Evolutionary conservation across 2,329 filamentous ascomycete genomes (phyloP).

Genomic region (Didymellaceae sp.): DNA sequence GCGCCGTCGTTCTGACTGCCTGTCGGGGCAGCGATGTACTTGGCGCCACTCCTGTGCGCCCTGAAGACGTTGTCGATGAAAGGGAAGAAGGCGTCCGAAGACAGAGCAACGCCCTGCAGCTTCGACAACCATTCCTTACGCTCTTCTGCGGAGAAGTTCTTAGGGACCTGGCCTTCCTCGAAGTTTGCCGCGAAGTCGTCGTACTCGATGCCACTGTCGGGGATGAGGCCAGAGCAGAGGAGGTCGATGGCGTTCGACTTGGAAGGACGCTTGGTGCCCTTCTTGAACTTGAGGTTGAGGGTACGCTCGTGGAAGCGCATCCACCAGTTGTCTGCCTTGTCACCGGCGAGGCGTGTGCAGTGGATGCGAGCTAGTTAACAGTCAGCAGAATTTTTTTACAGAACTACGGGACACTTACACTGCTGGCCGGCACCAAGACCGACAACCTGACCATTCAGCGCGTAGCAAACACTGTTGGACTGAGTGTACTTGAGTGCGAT

Average conservation of each 20-base stretch:
- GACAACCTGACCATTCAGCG: constrained; percentile 89
- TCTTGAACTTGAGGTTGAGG: constrained; percentile 92
- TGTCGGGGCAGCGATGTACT: constrained; percentile 92
- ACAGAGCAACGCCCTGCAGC: constrained; percentile 81
- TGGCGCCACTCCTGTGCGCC: constrained; percentile 83
- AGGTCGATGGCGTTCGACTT: constrained; percentile 99
- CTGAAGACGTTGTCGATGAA: constrained; percentile 99
- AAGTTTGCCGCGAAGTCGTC: constrained; percentile 89
- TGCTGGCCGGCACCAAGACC: constrained; percentile 96
- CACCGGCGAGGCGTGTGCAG: constrained; percentile 94
- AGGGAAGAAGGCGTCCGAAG: constrained; percentile 97
- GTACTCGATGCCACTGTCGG: constrained; percentile 81
- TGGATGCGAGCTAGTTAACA: constrained; percentile 74
- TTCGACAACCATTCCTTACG: constrained; percentile 84
- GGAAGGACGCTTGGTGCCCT: constrained; percentile 92
- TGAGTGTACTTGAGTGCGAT: constrained; percentile 98
- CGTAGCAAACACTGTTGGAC: constrained; percentile 98
- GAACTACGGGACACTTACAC: constrained; percentile 51
- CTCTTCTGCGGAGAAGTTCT: constrained; percentile 82
- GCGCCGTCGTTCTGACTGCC: constrained; percentile 86
- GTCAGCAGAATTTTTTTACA: constrained; percentile 5
- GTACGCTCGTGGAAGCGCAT: constrained; percentile 95
- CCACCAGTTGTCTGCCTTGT: constrained; percentile 99
- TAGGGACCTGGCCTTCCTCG: constrained; percentile 75
- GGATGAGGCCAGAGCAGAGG: constrained; percentile 88